phyloP scores from a whole-genome alignment of 352 stramenopile genomes.

The Phytophthora cactorum region DNA sequence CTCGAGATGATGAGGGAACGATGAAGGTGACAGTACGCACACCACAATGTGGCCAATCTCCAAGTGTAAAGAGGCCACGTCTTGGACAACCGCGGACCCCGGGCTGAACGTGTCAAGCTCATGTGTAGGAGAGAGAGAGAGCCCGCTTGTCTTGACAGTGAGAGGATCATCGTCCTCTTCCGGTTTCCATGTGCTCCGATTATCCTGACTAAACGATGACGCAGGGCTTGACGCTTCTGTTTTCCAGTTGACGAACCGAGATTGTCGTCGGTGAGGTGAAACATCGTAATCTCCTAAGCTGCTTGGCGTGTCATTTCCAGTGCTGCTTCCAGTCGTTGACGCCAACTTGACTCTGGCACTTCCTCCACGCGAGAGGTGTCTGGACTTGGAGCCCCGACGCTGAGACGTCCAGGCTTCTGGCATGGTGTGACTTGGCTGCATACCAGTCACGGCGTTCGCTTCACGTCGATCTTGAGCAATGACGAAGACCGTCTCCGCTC shows the following conservation, averaged over 20 bases:
- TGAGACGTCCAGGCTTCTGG: conserved; percentile 33
- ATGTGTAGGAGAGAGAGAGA: conserved; percentile 16
- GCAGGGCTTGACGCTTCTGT: conserved; percentile 13
- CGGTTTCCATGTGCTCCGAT: conserved; percentile 16
- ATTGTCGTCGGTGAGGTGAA: conserved; percentile 24
- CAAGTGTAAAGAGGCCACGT: conserved; percentile 52
- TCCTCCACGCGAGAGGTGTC: conserved; percentile 22
- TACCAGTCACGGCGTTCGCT: conserved; percentile 32
- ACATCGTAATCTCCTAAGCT: conserved; percentile 18
- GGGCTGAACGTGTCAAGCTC: background rate
- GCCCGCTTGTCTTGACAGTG: conserved; percentile 15
- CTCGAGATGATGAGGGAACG: conserved; percentile 81
- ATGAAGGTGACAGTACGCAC: conserved; percentile 59
- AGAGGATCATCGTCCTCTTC: conserved; percentile 24
- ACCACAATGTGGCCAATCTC: conserved; percentile 64
- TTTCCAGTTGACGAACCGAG: conserved; percentile 38
- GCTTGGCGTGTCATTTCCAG: conserved; percentile 24
- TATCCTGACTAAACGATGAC: conserved; percentile 20
- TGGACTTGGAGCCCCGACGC: conserved; percentile 10
- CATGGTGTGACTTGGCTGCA: conserved; percentile 24
- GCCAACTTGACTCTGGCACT: conserved; percentile 17
- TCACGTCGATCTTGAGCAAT: conserved; percentile 57
- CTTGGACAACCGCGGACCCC: conserved; percentile 55
- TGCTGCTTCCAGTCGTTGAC: conserved; percentile 29
- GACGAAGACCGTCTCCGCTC: conserved; percentile 72